Base-by-base conservation (phyloP, 179 eudicot genomes). In the Drosera spatulata region DNA sequence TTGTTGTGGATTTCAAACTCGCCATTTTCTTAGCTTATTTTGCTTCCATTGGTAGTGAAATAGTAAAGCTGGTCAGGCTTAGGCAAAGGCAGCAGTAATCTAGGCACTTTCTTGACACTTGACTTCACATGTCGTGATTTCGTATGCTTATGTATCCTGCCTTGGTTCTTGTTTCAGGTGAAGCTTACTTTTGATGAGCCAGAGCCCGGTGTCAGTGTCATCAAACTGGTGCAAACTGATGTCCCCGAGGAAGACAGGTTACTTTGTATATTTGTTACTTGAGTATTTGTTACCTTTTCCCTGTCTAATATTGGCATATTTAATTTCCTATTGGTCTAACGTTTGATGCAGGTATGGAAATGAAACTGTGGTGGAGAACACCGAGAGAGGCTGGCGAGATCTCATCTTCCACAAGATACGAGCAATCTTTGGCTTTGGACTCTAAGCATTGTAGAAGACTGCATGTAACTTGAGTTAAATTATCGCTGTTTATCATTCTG, bases 231-330 rank as follows among this genome's bases (percentile, higher is more conserved):
- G 37, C 98, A 91, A 48, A 82, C 87, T 42, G 88, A 84, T 67
- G 95, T 88, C 50, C 98, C 98, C 1, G 98, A 91, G 72, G 96
- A 91, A 71, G 98, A 91, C 83, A 88, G 96, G 98, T 88, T 54
- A 43, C 82, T 77, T 64, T 63, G 33, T 22, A 22, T 22, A 22
- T 22, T 0, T 22, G 1, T 22, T 0, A 22, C 33, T 22, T 0
- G 33, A 22, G 33, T 22, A 22, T 22, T 22, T 22, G 33, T 22
- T 22, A 22, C 33, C 33, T 22, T 22, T 22, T 22, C 33, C 33
- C 33, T 22, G 33, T 22, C 33, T 22, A 22, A 22, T 22, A 22
- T 22, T 22, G 33, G 1, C 33, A 22, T 22, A 22, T 22, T 22
- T 22, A 22, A 22, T 22, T 22, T 22, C 33, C 33, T 22, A 22